Base-by-base conservation (phyloP, 2,329 filamentous ascomycete species). In the Penicillium thymicola region DNA sequence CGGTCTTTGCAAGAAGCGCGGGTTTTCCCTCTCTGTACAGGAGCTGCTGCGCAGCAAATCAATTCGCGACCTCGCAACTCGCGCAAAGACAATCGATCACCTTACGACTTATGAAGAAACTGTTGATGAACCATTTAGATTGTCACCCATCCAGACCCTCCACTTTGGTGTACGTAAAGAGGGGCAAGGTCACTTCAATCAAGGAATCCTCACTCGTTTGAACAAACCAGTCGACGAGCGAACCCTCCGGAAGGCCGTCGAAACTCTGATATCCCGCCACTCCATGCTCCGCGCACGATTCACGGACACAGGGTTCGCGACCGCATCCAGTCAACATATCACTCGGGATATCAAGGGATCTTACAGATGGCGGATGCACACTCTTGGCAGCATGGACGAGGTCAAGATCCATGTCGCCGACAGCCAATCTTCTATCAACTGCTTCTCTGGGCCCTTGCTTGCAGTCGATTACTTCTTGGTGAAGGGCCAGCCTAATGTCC, bases 1-100 rank as follows among this genome's bases (percentile, higher is more conserved):
- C 55, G 75, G 75, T 2, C 70, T 77, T 36, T 80, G 76, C 58
- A 78, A 78, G 46, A 79, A 78, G 62, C 66, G 70, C 36, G 77
- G 76, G 1, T 68, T 81, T 55, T 72, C 74, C 13, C 65, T 81
- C 25, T 78, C 73, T 11, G 78, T 81, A 11, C 78, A 80, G 59
- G 77, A 80, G 25, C 73, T 81, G 3, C 67, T 81, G 32, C 76
- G 74, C 16, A 76, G 76, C 65, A 78, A 76, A 56, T 81, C 79
- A 1, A 77, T 81, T 36, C 65, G 60, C 25, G 71, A 74, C 11
- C 56, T 76, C 38, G 70, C 73, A 5, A 60, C 60, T 1, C 68
- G 64, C 13, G 70, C 66, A 4, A 72, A 68, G 34, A 57, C 66
- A 11, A 67, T 72, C 36, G 61, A 64, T n/a, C 62, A 62, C 45